phyloP scores from a whole-genome alignment of 2,329 filamentous ascomycete species.

The Chaetomium strumarium region DNA sequence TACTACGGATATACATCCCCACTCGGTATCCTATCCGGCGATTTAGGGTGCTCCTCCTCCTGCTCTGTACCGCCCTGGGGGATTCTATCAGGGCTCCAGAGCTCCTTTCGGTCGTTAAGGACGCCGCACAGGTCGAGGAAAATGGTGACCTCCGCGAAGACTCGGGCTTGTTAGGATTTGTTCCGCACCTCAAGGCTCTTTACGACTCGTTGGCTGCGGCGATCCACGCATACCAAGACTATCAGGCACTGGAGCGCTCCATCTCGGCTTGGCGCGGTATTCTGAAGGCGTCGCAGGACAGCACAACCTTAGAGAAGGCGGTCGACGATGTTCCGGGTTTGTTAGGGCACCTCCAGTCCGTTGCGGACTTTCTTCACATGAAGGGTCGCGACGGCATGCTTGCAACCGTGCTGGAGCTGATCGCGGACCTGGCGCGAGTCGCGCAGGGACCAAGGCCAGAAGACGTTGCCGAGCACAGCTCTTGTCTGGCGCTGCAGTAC shows the following conservation, averaged over 20 bases:
- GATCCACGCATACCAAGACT: conserved; percentile 33
- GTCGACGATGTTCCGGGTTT: conserved; percentile 48
- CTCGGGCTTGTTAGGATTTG: conserved; percentile 36
- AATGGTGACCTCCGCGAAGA: conserved; percentile 41
- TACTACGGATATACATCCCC: conserved; percentile 45
- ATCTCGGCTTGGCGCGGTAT: conserved; percentile 42
- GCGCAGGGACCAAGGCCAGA: conserved; percentile 30
- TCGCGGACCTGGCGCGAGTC: conserved; percentile 37
- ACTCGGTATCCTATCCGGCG: conserved; percentile 48
- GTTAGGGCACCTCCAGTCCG: conserved; percentile 44
- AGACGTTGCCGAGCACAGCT: conserved; percentile 40
- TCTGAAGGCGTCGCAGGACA: conserved; percentile 34
- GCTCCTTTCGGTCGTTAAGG: conserved; percentile 36
- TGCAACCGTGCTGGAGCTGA: conserved; percentile 42
- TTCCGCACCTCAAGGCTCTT: conserved; percentile 44
- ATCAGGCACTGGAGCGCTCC: conserved; percentile 31
- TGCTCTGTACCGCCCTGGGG: conserved; percentile 46
- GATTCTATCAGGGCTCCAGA: conserved; percentile 34
- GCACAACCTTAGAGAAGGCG: conserved; percentile 36
- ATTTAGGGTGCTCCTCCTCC: conserved; percentile 44
- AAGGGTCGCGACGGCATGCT: conserved; percentile 44
- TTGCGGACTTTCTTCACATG: conserved; percentile 47
- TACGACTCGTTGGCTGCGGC: conserved; percentile 41
- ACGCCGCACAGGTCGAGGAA: conserved; percentile 33
- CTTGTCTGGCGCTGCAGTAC: conserved; percentile 47